Conservation (phyloP, 345 rosid species). For the Eucalyptus sp. region DNA sequence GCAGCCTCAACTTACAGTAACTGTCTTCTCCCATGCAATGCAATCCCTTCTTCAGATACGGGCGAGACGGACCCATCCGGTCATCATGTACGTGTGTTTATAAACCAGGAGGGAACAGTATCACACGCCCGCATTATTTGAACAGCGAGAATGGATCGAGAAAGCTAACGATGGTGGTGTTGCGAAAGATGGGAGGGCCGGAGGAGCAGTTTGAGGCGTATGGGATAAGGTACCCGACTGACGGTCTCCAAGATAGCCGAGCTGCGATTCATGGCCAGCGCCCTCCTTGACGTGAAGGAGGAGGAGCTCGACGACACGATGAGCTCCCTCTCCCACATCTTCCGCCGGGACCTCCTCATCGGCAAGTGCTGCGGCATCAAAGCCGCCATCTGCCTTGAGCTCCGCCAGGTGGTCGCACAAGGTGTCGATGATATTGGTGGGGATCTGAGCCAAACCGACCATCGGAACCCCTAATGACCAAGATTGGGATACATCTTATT, state of each 20-base stretch:
- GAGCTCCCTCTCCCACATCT: conserved; percentile 73
- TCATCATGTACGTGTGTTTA: not conserved
- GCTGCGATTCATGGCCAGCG: conserved; percentile 77
- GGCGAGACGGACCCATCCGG: not conserved
- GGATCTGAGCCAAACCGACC: not conserved
- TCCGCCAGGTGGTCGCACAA: not conserved
- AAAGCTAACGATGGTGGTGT: conserved; percentile 28
- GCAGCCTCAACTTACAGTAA: not conserved
- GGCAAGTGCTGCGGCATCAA: conserved; percentile 79
- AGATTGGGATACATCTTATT: not conserved
- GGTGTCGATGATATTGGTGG: not conserved
- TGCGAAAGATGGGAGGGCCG: conserved; percentile 27
- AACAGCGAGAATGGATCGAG: conserved; percentile 39
- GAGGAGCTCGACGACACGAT: conserved; percentile 94
- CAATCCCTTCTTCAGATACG: not conserved
- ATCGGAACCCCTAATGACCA: not conserved
- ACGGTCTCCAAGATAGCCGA: conserved; percentile 84
- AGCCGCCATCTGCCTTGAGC: conserved; percentile 74
- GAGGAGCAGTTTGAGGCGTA: conserved; percentile 71
- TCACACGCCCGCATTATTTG: not conserved
- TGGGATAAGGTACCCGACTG: conserved; percentile 61
- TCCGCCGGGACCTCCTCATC: conserved; percentile 76
- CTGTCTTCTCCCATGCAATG: not conserved
- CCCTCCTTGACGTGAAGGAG: conserved; percentile 76
- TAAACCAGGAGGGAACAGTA: not conserved